These are phyloP conservation scores for Zymoseptoria pseudotritici DNA, from an alignment of 2,329 filamentous ascomycete genomes.

Conservation along the genomic window DNA sequence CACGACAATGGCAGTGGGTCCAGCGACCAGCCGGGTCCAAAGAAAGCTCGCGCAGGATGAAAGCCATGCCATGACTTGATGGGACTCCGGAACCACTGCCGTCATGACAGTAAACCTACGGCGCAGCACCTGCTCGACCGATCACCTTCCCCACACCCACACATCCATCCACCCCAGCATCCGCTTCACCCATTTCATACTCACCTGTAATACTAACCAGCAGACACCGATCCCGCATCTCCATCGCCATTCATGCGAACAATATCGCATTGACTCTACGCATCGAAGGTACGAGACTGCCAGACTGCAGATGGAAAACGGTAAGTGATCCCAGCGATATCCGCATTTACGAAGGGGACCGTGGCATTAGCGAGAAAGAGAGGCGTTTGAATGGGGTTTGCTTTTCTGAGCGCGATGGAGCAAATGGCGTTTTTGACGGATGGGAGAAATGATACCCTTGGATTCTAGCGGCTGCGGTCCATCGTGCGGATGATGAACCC, in stretches of 20 bases:
- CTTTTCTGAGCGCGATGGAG: neutral
- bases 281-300: neutral
- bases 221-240: neutral
- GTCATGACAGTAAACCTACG: neutral
- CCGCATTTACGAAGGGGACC: no score
- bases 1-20: constrained; percentile 19
- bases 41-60: constrained; percentile 14
- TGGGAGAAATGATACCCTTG: neutral
- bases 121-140: neutral
- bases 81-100: neutral
- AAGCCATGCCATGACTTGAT: neutral
- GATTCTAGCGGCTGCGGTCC: neutral
- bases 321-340: neutral
- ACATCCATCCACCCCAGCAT: neutral
- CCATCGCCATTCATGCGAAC: neutral
- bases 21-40: constrained; percentile 20
- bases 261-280: neutral
- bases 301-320: neutral
- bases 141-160: neutral
- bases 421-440: neutral
- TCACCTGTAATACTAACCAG: neutral
- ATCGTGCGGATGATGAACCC: neutral
- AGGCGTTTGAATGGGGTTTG: neutral
- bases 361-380: neutral
- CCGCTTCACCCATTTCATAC: neutral